A percentile compares a stretch with the other conserved stretches of the same genome.
Evolutionary conservation across 805 yeast species (phyloP).

Genomic region (Blastobotrys chiropterorum): DNA sequence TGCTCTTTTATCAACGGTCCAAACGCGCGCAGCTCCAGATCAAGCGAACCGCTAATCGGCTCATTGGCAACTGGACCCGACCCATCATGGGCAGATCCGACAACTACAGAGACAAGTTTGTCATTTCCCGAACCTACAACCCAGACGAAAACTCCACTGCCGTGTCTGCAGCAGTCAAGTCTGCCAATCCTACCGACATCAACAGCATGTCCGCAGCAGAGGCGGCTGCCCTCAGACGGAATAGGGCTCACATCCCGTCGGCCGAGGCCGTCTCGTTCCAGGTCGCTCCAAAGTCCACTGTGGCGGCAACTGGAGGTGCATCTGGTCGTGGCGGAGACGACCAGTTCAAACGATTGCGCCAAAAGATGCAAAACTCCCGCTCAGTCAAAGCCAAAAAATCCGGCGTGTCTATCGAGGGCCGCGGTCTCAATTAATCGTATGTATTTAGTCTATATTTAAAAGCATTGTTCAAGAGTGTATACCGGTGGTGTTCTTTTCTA

Average conservation of each 20-base stretch:
- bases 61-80: conserved; percentile 97
- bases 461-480: too few relatives aligned
- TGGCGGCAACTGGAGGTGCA: conserved; percentile 24
- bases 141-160: conserved; percentile 24
- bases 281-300: conserved; percentile 70
- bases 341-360: conserved; percentile 71
- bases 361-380: conserved; percentile 44
- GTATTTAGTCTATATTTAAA: too few relatives aligned
- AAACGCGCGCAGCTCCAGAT: conserved; percentile 81
- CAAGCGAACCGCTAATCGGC: conserved; percentile 81
- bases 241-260: conserved; percentile 94
- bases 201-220: conserved; percentile 47
- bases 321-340: conserved; percentile 43
- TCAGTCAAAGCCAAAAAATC: conserved; percentile 40
- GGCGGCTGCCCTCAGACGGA: conserved; percentile 84
- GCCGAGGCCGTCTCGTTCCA: conserved; percentile 83
- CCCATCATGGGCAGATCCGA: conserved; percentile 95
- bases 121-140: conserved; percentile 58
- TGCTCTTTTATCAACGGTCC: conserved; percentile 87
- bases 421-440: conserved; percentile 12
- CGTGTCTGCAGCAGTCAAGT: conserved; percentile 7
- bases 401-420: conserved; percentile 77
- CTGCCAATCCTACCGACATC: conserved; percentile 21
- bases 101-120: conserved; percentile 81
- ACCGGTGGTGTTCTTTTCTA: too few relatives aligned